Base-by-base conservation (phyloP, 345 rosid genomes). In the Erodium maritimum region DNA sequence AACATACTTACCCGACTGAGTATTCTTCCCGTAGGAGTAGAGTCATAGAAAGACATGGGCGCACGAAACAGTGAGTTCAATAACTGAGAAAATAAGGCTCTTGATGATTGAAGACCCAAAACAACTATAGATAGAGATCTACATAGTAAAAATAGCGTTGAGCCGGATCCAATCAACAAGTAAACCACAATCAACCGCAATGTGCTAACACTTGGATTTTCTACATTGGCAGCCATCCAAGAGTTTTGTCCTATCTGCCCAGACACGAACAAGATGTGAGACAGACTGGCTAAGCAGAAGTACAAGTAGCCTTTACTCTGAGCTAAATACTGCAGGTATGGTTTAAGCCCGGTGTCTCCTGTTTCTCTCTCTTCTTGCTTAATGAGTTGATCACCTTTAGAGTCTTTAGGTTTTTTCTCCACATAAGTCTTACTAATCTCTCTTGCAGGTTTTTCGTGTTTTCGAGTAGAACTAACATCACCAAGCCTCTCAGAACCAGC, bases 41-140 rank as follows among this genome's bases (percentile, higher is more conserved):
- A 89, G 81, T 89, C 96, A 29, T 80, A 89, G 73, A 89, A 89
- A 1, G 89, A 79, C 91, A 89, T 89, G 17, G 96, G 89, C 1
- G 95, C 89, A 16, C 82, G 77, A 60, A 84, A 84, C 19, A 89
- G 86, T 51, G 96, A 82, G 62, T 80, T 74, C 8, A 86, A 61
- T 33, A 89, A 78, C 72, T 79, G 82, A 7, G 87, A 73, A 67
- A 89, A 89, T 29, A 86, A 65, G 0, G 96, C 80, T 60, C 67
- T 65, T 18, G 96, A 89, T 19, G 91, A 81, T 48, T 60, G 69
- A 67, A 81, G 67, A 45, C 89, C 83, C 57, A 88, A 60, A 56
- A 76, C 54, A 59, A 82, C 91, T 1, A 70, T 65, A 45, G 60
- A 64, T 13, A 86, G n/a, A 4, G 89, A 79, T 73, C 96, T 65